Conservation (phyloP, 805 yeast genomes). For the Lachancea fermentati region DNA sequence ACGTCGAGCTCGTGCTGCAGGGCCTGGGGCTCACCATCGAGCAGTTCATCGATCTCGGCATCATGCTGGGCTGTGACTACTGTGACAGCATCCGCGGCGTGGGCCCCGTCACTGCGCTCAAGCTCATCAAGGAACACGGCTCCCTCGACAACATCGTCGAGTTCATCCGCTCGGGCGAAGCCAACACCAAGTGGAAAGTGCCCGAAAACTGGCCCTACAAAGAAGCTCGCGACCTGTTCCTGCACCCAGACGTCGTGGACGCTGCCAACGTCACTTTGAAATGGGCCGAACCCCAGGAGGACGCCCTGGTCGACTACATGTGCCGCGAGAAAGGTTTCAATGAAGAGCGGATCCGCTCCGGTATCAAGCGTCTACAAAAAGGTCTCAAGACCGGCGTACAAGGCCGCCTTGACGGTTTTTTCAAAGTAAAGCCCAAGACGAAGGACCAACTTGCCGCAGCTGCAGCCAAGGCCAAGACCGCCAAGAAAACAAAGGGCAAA, state of each 20-base stretch:
- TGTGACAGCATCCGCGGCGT: slow-evolving; percentile 93
- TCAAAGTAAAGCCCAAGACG: slow-evolving; percentile 58
- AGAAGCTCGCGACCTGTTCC: slow-evolving; percentile 79
- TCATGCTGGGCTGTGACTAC: slow-evolving; percentile 92
- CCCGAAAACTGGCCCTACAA: slow-evolving; percentile 95
- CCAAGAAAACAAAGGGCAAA: slow-evolving; percentile 24
- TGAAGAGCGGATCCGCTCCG: slow-evolving; percentile 85
- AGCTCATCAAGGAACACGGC: slow-evolving; percentile 80
- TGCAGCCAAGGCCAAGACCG: slow-evolving; percentile 29
- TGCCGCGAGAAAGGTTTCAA: slow-evolving; percentile 85
- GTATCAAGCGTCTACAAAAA: slow-evolving; percentile 79
- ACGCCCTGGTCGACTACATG: slow-evolving; percentile 75
- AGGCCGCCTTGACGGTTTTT: slow-evolving; percentile 89
- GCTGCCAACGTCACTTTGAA: slow-evolving; percentile 62
- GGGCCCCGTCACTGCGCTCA: slow-evolving; percentile 92
- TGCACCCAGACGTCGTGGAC: slow-evolving; percentile 71
- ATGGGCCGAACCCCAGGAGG: slow-evolving; percentile 86
- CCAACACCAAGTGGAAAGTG: slow-evolving; percentile 63
- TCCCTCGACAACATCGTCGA: slow-evolving; percentile 74
- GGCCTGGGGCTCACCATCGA: slow-evolving; percentile 68
- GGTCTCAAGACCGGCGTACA: slow-evolving; percentile 82
- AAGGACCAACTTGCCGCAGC: slow-evolving; percentile 38
- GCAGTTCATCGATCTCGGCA: slow-evolving; percentile 87
- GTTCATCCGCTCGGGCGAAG: slow-evolving; percentile 41
- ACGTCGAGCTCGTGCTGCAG: slow-evolving; percentile 59